Evolutionary conservation across 2,329 filamentous ascomycete species (phyloP).

Genomic region (Diaporthe australafricana): DNA sequence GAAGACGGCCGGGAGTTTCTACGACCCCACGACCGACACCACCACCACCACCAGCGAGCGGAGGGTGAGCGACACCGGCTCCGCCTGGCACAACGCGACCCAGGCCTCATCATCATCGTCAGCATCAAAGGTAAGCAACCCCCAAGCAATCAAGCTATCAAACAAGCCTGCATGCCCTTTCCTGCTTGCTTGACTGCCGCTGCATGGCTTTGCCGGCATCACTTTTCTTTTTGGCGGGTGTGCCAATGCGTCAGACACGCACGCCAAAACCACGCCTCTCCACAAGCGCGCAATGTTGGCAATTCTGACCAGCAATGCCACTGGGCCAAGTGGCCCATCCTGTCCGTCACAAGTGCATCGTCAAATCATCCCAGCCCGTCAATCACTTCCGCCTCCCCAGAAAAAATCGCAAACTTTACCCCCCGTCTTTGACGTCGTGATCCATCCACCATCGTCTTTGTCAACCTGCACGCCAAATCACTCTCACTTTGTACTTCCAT

Average conservation of each 20-base stretch:
- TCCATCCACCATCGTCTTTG: conserved; percentile 32
- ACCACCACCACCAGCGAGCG: conserved; percentile 59
- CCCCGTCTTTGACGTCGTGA: conserved; percentile 25
- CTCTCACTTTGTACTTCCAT: conserved; percentile 35
- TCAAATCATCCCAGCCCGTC: conserved; percentile 21
- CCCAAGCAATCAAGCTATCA: not conserved
- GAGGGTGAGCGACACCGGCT: conserved; percentile 56
- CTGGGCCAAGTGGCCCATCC: conserved; percentile 33
- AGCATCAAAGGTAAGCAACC: conserved; percentile 35
- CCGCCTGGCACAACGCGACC: conserved; percentile 60
- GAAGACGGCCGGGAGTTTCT: conserved; percentile 59
- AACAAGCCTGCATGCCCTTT: not conserved
- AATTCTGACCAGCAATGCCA: conserved; percentile 38
- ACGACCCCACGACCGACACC: conserved; percentile 65
- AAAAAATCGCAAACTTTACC: conserved; percentile 21
- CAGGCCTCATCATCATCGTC: conserved; percentile 60
- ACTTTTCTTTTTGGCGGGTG: conserved; percentile 26
- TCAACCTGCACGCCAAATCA: conserved; percentile 35
- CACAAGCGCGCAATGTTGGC: conserved; percentile 30
- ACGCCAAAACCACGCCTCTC: conserved; percentile 34
- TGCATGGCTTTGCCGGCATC: conserved; percentile 4
- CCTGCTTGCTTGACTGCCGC: not conserved
- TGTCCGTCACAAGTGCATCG: conserved; percentile 17
- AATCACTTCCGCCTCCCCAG: not conserved
- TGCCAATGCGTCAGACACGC: conserved; percentile 15